Evolutionary conservation across 2,329 filamentous ascomycete genomes (phyloP), one percentile per base, ranked within the genome.

Genomic region (Lachnellula occidentalis): DNA sequence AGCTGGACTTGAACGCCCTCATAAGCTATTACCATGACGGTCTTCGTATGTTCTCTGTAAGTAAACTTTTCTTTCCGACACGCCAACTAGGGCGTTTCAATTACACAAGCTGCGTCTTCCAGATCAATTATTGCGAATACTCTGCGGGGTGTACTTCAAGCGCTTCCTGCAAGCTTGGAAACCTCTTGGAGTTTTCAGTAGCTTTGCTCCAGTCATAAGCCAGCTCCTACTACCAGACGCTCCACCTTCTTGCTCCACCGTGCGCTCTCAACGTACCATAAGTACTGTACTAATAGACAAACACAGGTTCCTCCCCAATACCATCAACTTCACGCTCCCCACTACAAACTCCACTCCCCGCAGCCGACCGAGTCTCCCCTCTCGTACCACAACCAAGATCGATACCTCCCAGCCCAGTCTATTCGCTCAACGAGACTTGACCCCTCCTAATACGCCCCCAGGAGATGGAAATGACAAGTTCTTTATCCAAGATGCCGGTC

Each of bases 241-340:
- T 19, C 7, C 47, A 11, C 22, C 21, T 41, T 50, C 24, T 51
- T 45, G 15, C 39, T 8, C 22, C 22, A 7, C 5, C 21, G 4
- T 27, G 17, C 15, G 5, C 9, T 9, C 9, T 12, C 43, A 17
- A 3, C 21, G 15, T 14, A 14, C 14, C 1, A 12, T 4, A 31
- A 31, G 12, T n/a, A 34, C 54, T 47, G 12, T n/a, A 34, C 54
- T 47, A 51, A 58, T 62, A 56, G 59, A 53, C 46, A 14, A 43
- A 36, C 21, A 54, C 68, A 96, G 92, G 54, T 96, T 96, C 69
- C 81, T 96, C 36, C 92, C 92, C 34, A 92, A 95, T 71, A 97
- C 92, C 41, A 79, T 96, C 66, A 86, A 95, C 71, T 97, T 97
- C 71, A 85, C 86, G 63, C 78, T 88, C 54, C 81, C 82, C 11